Evolutionary conservation across 75 land plant genomes (phyloP).

Genomic region (Ceratopteris richardii): DNA sequence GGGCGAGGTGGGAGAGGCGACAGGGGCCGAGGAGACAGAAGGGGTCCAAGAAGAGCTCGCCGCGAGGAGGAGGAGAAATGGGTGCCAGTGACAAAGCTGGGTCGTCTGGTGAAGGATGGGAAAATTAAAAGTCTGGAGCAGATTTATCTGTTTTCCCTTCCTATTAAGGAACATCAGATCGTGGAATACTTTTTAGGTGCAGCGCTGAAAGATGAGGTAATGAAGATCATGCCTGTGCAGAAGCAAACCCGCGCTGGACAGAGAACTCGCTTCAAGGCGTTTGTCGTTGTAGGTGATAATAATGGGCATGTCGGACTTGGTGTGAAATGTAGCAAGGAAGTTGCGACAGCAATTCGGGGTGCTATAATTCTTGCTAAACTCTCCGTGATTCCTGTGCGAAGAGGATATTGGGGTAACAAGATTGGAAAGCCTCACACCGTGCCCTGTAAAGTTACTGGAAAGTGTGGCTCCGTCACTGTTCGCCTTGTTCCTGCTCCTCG

Average conservation of each 20-base stretch:
- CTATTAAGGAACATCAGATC: constrained; percentile 82
- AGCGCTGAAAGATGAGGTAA: constrained; percentile 58
- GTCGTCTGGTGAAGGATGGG: constrained; percentile 75
- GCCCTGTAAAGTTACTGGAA: constrained; percentile 89
- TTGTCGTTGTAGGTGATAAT: constrained; percentile 78
- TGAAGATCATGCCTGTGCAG: constrained; percentile 92
- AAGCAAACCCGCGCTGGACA: constrained; percentile 94
- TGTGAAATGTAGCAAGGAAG: constrained; percentile 86
- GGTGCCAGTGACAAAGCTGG: constrained; percentile 95
- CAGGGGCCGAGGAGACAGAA: constrained; percentile 35
- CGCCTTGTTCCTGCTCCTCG: constrained; percentile 75
- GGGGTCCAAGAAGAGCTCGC: constrained; percentile 46
- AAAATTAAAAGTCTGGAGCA: constrained; percentile 67
- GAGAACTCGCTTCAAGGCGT: constrained; percentile 84
- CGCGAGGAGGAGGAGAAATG: constrained; percentile 81
- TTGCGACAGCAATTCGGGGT: constrained; percentile 80
- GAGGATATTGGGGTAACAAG: constrained; percentile 95
- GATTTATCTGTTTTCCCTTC: constrained; percentile 85
- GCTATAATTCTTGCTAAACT: constrained; percentile 80
- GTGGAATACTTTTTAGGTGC: constrained; percentile 49
- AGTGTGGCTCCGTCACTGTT: constrained; percentile 81
- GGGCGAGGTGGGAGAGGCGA: constrained; percentile 43
- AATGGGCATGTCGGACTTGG: constrained; percentile 85
- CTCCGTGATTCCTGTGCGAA: constrained; percentile 72
- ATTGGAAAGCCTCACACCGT: constrained; percentile 90